These are phyloP conservation scores for Citrus australasica DNA, from an alignment of 345 rosid genomes.

Conservation along the genomic window DNA sequence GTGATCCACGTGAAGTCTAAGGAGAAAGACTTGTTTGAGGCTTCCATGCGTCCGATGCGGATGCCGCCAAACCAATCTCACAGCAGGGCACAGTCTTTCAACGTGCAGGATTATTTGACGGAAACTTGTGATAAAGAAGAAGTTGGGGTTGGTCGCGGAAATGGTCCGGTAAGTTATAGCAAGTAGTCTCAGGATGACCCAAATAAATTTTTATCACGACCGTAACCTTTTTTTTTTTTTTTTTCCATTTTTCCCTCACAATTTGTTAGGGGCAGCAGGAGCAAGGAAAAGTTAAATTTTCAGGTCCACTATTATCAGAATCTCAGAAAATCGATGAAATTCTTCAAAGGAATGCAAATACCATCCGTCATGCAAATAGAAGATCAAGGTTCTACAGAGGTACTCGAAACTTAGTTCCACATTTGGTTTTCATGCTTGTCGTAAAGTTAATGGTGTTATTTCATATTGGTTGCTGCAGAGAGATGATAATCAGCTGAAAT, in stretches of 20 bases:
- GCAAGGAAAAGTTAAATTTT: constrained; percentile 19
- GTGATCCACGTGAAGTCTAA: background rate
- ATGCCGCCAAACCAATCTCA: constrained; percentile 8
- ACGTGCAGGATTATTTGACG: constrained; percentile 17
- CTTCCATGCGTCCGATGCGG: background rate
- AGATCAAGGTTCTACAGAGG: constrained; percentile 47
- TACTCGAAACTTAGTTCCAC: constrained; percentile 5
- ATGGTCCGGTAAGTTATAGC: constrained; percentile 25
- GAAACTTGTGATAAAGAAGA: constrained; percentile 18
- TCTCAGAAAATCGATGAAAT: constrained; percentile 42
- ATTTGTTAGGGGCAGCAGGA: constrained; percentile 4
- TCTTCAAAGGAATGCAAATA: constrained; percentile 49
- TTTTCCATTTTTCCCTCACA: background rate
- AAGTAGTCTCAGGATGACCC: background rate
- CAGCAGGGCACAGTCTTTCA: constrained; percentile 28
- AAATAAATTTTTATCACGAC: background rate
- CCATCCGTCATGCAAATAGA: constrained; percentile 45
- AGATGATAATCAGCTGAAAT: constrained; percentile 1
- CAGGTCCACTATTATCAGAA: constrained; percentile 49
- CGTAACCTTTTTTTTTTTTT: background rate
- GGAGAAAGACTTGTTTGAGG: background rate
- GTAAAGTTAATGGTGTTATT: background rate
- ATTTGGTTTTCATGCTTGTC: background rate
- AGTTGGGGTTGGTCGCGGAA: constrained; percentile 14
- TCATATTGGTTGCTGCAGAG: constrained; percentile 24